Base-by-base conservation (phyloP, 768 basidiomycete species). In the Russula sp. region DNA sequence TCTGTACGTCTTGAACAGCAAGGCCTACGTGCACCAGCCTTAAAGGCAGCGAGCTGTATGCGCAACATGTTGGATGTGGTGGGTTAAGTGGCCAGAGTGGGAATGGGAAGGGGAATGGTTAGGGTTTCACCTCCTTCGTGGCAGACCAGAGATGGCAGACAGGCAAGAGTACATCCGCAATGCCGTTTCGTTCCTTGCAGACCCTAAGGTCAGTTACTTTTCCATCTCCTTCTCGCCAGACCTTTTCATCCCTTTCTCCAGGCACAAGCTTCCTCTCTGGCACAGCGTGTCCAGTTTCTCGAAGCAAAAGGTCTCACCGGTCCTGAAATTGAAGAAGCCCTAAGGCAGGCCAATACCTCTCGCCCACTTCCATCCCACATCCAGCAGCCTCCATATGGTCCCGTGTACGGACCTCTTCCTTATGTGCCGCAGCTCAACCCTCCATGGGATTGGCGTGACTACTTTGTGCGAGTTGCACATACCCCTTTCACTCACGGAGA, bases 391-490 rank as follows among this genome's bases (percentile, higher is more conserved):
- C 57, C 70, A 1, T 83, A 83, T 71, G 64, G 75, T 60, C 70
- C 79, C 54, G 70, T 74, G 1, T 89, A 86, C 74, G 78, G 74
- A 2, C 76, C 79, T 22, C 75, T 79, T 66, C 73, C 76, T 18
- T 79, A 77, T 70, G 72, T 73, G 32, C 75, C 82, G 66, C 79
- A 79, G 18, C 76, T 75, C 28, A 71, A 76, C 26, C 84, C 83
- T 10, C 79, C 78, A 63, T 86, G 91, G 84, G 96, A 98, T 74
- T 99, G 97, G 97, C 81, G 95, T 63, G 97, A 99, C 76, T 93
- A 96, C 75, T 99, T 98, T 74, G 94, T 95, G 72, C 72, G 91
- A 78, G 22, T 57, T 28, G 34, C 69, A 56, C 48, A 38, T 28
- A 28, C 46, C 52, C 18, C 24, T 7, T 56, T 38, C 18, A 59